phyloP scores from a whole-genome alignment of 331 rosid species.

The Acacia pycnantha region DNA sequence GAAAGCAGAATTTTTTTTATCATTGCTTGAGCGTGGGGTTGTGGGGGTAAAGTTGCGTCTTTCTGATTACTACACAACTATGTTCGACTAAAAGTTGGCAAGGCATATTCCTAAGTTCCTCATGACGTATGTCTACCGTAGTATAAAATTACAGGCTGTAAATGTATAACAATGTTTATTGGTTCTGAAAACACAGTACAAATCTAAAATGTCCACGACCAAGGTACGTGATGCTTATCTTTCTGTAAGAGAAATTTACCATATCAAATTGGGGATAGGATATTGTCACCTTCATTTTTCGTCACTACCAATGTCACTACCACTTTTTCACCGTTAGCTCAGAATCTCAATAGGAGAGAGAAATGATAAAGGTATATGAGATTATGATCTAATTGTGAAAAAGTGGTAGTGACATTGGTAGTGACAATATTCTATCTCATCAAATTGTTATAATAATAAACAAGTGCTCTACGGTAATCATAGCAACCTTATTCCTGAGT shows the following conservation, averaged over 20 bases:
- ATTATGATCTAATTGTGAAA: no score
- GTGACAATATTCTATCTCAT: no score
- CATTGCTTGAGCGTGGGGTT: neutral
- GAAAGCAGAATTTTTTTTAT: neutral
- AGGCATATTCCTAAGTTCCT: neutral
- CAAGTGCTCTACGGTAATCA: neutral
- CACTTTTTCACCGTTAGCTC: no score
- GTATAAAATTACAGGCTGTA: neutral
- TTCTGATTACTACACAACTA: neutral
- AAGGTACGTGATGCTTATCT: neutral
- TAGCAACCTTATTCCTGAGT: neutral
- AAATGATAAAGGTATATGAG: no score
- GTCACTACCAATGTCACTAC: no score
- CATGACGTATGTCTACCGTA: neutral
- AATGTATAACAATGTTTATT: neutral
- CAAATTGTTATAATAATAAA: neutral
- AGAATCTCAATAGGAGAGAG: no score
- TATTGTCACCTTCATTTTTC: no score
- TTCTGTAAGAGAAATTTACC: neutral
- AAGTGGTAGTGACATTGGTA: no score
- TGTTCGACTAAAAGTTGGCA: neutral
- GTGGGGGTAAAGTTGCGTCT: neutral
- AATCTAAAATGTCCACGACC: neutral
- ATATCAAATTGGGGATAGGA: neutral
- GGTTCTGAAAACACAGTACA: conserved; percentile 1